Base-by-base conservation (phyloP, 2,329 filamentous ascomycete genomes). In the Madurella fahalii region DNA sequence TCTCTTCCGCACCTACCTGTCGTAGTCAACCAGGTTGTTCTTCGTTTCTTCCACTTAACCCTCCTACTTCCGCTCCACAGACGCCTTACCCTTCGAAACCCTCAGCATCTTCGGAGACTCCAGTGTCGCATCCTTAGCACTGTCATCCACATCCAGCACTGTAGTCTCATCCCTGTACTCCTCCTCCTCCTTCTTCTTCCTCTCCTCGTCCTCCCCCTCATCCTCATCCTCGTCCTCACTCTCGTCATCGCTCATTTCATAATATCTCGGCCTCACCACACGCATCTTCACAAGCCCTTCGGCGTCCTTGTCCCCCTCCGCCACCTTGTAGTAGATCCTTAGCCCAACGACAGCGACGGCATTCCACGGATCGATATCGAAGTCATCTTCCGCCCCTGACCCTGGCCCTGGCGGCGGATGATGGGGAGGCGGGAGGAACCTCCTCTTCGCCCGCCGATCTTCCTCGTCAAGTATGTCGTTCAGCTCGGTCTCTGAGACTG, bases 321-420 rank as follows among this genome's bases (percentile, higher is more conserved):
- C 40, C 8, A 65, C 69, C 58, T 76, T 77, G 67, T 79, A 76
- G 65, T 84, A 85, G 7, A 86, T 75, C 17, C 81, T 75, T 52
- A 86, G 68, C 0, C 83, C 82, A 0, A 85, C 76, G 13, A 84
- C 80, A 15, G 75, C 80, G 11, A 85, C 74, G 0, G 83, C 82
- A 63, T 85, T 85, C 83, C 83, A 86, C 0, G 80, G 77, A 30
- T 83, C 76, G 32, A 70, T 71, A 61, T 79, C 76, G 34, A 76
- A 77, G 52, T 80, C 76, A 15, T 55, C 53, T 5, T 5, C 11
- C 43, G 9, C 4, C 30, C 12, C 11, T 32, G 25, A 30, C 16
- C 18, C 32, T 31, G 32, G 45, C 13, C 31, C 25, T 25, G 25
- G 25, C 4, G 25, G 25, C 25, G 4, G 25, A 25, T 25, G 25